These are phyloP conservation scores for Elymus sibiricus DNA, from an alignment of 176 grass and related monocot species.

Conservation along the genomic window DNA sequence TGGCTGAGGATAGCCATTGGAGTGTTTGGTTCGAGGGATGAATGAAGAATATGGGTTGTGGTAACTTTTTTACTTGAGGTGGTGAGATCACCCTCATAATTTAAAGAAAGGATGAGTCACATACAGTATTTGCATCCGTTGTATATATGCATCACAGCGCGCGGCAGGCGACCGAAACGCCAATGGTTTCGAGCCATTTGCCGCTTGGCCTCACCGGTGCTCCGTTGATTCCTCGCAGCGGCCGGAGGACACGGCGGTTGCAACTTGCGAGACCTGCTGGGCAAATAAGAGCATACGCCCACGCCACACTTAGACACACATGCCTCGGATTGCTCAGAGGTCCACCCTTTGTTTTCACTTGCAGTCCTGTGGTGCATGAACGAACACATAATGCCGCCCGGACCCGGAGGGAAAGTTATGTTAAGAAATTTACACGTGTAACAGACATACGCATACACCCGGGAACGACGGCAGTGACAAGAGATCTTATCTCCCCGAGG, in stretches of 20 bases:
- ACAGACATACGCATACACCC: no score
- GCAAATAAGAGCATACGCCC: neutral
- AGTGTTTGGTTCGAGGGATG: no score
- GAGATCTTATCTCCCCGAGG: constrained; percentile 13
- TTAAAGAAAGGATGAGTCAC: no score
- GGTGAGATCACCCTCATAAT: no score
- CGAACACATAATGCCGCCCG: neutral
- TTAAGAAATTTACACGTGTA: neutral
- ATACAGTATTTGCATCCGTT: no score
- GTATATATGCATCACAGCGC: no score
- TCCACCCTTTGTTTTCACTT: neutral
- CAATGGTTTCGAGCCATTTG: neutral
- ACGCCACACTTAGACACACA: neutral
- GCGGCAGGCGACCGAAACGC: neutral
- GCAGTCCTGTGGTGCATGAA: neutral
- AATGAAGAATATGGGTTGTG: no score
- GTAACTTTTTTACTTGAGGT: no score
- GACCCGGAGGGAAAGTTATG: neutral
- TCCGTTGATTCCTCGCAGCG: neutral
- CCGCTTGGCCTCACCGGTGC: neutral
- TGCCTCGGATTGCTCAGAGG: neutral
- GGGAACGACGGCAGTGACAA: neutral
- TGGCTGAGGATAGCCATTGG: no score
- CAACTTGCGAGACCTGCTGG: neutral
- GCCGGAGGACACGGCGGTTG: neutral